These are phyloP conservation scores for Ramalina intermedia DNA, from an alignment of 495 filamentous ascomycete genomes.

Conservation along the genomic window DNA sequence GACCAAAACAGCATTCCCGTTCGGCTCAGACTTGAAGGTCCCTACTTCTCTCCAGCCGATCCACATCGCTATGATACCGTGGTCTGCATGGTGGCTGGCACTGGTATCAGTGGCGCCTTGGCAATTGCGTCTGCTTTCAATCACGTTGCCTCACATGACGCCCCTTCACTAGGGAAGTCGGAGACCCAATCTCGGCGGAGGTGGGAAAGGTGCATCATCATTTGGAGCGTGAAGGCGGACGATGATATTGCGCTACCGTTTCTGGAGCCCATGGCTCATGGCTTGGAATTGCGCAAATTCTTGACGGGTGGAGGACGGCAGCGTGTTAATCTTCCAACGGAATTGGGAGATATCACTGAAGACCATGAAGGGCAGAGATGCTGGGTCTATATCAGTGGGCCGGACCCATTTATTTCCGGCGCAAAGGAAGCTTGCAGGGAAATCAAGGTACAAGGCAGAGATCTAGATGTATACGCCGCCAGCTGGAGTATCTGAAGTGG, in stretches of 20 bases:
- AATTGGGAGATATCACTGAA: conserved; percentile 2
- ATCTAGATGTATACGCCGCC: conserved; percentile 18
- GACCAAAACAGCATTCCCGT: background rate
- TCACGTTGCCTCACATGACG: background rate
- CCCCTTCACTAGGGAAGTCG: background rate
- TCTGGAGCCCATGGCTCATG: background rate
- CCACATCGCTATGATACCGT: conserved; percentile 17
- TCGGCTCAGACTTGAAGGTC: conserved; percentile 22
- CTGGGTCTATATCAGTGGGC: conserved; percentile 21
- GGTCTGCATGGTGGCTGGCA: conserved; percentile 22
- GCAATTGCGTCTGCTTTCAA: conserved; percentile 19
- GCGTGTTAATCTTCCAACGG: conserved; percentile 6
- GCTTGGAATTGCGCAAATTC: conserved; percentile 12
- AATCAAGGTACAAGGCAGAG: background rate
- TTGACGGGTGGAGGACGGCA: conserved; percentile 11
- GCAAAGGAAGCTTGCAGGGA: conserved; percentile 16
- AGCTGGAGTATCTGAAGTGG: conserved; percentile 3
- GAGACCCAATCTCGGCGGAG: background rate
- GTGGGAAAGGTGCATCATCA: conserved; percentile 16
- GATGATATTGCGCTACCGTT: conserved; percentile 15
- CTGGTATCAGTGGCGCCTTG: conserved; percentile 19
- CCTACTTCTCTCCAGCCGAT: conserved; percentile 22
- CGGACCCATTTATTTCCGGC: conserved; percentile 15
- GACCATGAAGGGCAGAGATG: background rate
- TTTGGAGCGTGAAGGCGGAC: conserved; percentile 18